A percentile compares a stretch with the other conserved stretches of the same genome.
phyloP scores from a whole-genome alignment of 352 stramenopile genomes.

The Pythium grandisporangium region DNA sequence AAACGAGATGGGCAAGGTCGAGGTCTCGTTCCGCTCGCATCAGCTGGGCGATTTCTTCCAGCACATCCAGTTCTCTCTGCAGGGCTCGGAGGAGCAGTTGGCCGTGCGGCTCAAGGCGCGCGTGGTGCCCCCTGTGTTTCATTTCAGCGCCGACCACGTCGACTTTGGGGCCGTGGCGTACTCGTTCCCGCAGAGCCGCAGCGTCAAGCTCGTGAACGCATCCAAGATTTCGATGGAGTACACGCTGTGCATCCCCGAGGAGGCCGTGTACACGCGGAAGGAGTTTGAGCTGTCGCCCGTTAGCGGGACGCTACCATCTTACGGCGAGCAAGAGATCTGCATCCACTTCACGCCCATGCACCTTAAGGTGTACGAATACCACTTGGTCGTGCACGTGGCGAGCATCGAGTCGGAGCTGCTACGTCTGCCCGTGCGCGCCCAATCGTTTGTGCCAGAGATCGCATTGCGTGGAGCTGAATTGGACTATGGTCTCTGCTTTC shows the following conservation, averaged over 20 bases:
- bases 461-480: slow-evolving; percentile 54
- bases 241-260: slow-evolving; percentile 85
- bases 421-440: slow-evolving; percentile 81
- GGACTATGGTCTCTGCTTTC: slow-evolving; percentile 86
- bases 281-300: slow-evolving; percentile 85
- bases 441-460: slow-evolving; percentile 84
- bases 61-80: slow-evolving; percentile 74
- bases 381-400: slow-evolving; percentile 86
- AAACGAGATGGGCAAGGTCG: slow-evolving; percentile 76
- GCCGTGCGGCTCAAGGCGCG: slow-evolving; percentile 77
- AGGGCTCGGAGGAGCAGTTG: slow-evolving; percentile 83
- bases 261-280: slow-evolving; percentile 84
- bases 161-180: slow-evolving; percentile 92
- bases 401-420: slow-evolving; percentile 87
- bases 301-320: slow-evolving; percentile 67
- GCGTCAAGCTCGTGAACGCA: slow-evolving; percentile 86
- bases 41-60: slow-evolving; percentile 85
- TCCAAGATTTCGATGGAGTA: slow-evolving; percentile 92
- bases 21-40: slow-evolving; percentile 82
- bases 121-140: slow-evolving; percentile 91
- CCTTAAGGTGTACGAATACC: slow-evolving; percentile 90
- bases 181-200: slow-evolving; percentile 76
- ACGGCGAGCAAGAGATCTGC: slow-evolving; percentile 71
- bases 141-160: slow-evolving; percentile 85
- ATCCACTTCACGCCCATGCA: slow-evolving; percentile 84